Base-by-base conservation (phyloP, 2,329 filamentous ascomycete genomes). In the Ophioceras dolichostomum region DNA sequence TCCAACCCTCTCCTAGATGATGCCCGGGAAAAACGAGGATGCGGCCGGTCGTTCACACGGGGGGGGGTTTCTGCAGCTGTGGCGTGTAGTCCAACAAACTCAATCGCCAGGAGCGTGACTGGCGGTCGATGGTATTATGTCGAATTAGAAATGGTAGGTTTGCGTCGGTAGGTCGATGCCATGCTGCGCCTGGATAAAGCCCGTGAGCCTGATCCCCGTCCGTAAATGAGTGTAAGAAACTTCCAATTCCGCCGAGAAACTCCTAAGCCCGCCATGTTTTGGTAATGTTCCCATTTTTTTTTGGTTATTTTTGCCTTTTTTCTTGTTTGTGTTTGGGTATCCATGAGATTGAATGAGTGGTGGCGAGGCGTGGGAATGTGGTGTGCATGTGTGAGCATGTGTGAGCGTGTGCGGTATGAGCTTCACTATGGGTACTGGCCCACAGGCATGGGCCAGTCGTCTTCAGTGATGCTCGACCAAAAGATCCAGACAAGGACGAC, bases 401-500 rank as follows among this genome's bases (percentile, higher is more conserved):
- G n/a, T n/a, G n/a, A n/a, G n/a, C n/a, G n/a, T n/a, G n/a, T n/a
- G n/a, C n/a, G n/a, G n/a, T n/a, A n/a, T n/a, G n/a, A n/a, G n/a
- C n/a, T n/a, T n/a, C n/a, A n/a, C n/a, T n/a, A 17, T 37, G 32
- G n/a, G 28, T 37, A 22, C 28, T 55, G 39, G n/a, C 57, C 56
- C 9, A 57, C 59, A 24, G 67, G 63, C 59, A 72, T 70, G 14
- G 88, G 86, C 91, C 91, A 98, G 64, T 95, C 89, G 52, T 98
- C 91, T 61, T 98, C 91, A 13, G 91, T 98, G 51, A 98, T 98
- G 63, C 87, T 95, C 33, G 87, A 94, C 91, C 91, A 98, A 68
- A 98, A 98, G 40, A 84, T 60, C 88, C 91, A 98, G 45, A 95
- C 64, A 61, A 76, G 76, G 14, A 85, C 69, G 4, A 98, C 86